A percentile compares a stretch with the other conserved stretches of the same genome.
These are phyloP conservation scores for Podila minutissima DNA, from an alignment of 192 early-diverging fungal species.

Conservation along the genomic window DNA sequence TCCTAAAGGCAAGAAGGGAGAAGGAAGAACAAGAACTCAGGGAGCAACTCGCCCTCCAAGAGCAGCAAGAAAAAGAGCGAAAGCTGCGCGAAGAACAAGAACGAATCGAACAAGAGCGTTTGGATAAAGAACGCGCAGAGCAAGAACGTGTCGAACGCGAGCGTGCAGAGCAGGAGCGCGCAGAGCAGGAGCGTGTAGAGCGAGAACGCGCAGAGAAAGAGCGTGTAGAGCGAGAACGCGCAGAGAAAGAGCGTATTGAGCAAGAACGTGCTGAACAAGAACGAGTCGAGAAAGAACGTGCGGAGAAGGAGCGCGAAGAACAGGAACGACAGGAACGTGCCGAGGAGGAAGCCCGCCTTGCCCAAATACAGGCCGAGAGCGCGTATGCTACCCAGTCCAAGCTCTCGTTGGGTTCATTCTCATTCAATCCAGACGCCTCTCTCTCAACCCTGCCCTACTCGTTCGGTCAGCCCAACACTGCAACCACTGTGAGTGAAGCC, in stretches of 20 bases:
- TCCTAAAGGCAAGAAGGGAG: slow-evolving; percentile 6
- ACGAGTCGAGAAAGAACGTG: slow-evolving; percentile 9
- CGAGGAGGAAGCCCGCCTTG: slow-evolving; percentile 22
- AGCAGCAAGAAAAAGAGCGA: slow-evolving; percentile 7
- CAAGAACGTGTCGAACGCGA: not conserved
- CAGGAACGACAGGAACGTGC: slow-evolving; percentile 6
- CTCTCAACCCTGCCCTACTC: slow-evolving; percentile 19
- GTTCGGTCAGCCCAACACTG: not conserved
- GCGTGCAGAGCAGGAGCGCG: slow-evolving; percentile 2
- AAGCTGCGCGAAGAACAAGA: not conserved
- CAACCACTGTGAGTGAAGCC: slow-evolving; percentile 1
- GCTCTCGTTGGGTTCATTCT: slow-evolving; percentile 40
- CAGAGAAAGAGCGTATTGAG: not conserved
- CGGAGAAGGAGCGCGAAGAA: not conserved
- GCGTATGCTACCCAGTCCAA: not conserved
- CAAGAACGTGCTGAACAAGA: not conserved
- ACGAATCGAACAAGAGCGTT: not conserved
- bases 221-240: slow-evolving; percentile 2
- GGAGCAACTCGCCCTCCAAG: not conserved
- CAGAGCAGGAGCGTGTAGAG: slow-evolving; percentile 1
- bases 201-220: not conserved
- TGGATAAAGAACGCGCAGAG: slow-evolving; percentile 8
- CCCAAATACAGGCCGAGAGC: slow-evolving; percentile 5
- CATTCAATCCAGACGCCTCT: slow-evolving; percentile 41
- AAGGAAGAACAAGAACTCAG: slow-evolving; percentile 8